Base-by-base conservation (phyloP, 139 green algal genomes). In the Volvox africanus region DNA sequence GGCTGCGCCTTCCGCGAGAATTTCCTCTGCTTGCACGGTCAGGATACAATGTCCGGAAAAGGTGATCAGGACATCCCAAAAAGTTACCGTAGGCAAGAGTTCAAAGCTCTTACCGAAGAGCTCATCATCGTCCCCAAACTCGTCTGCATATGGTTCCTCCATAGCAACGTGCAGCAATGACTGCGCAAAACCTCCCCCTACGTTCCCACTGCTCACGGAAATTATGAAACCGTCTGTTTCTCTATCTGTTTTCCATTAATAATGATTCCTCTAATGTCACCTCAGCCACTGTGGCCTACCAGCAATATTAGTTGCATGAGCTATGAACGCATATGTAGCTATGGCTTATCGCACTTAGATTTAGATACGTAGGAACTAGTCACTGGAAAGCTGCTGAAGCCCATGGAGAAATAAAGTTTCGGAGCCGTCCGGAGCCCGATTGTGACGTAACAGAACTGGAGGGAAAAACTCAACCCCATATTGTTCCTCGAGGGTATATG, bases 51-150 rank as follows among this genome's bases (percentile, higher is more conserved):
- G 44, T 9, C 18, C n/a, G 6, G 14, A 82, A 24, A 12, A 2
- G 24, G 30, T 20, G 76, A 82, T 82, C 76, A 36, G 24, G 24
- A 61, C 76, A 61, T 82, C 65, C 11, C 24, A 28, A 30, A 24
- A 73, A 5, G 65, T 24, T 28, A 24, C 24, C 65, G 2, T 30
- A 28, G 65, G 21, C 21, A 73, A 24, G 16, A 28, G 16, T 73
- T 28, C 65, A 28, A 30, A 73, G 2, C 65, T 2, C 81, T 19
- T 61, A 81, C 84, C 84, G 2, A 81, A 36, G 1, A 89, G 68
- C 12, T 89, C 84, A 24, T 89, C 84, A 28, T 88, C 62, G 26
- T 81, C 84, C 26, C 32, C 84, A 55, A 71, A 89, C 1, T 89
- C 84, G 26, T 89, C 84, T 0, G 35, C 65, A 37, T 79, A 79